Base-by-base conservation (phyloP, 2,329 filamentous ascomycete species). In the Colletotrichum magnum region DNA sequence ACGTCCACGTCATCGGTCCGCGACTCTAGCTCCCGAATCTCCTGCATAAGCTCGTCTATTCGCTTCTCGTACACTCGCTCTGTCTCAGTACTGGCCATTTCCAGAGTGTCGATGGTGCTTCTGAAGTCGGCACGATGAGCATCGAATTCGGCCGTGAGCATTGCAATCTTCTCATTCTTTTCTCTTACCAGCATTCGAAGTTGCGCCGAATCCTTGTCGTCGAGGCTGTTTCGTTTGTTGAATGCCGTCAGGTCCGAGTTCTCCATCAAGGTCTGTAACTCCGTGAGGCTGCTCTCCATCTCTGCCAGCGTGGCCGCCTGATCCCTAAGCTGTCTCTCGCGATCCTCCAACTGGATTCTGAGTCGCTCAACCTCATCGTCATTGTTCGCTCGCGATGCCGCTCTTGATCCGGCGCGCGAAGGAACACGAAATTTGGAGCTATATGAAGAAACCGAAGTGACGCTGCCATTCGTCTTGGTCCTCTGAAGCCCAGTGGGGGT, bases 111-210 rank as follows among this genome's bases (percentile, higher is more conserved):
- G 71, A 99, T 96, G 18, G 96, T 99, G 79, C 94, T 97, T 73
- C 96, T 88, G 81, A 99, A 99, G 79, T 99, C 96, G 18, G 96
- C 95, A 68, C 96, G 89, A 78, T 99, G 95, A 10, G 92, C 90
- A 77, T 99, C 96, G 75, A 99, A 99, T 77, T 99, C 96, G 9
- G 93, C 90, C 0, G 95, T 98, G 74, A 99, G 88, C 85, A 95
- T 91, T 28, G 92, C 91, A 73, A 99, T 98, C 84, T 95, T 97
- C 68, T 99, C 96, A 75, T 98, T 98, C 87, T 97, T 98, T 81
- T 99, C 96, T 26, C 94, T 89, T 62, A 99, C 82, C 74, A 97
- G 82, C n/a, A 92, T 89, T 62, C 95, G 90, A 66, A 99, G 85
- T 77, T 97, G 93, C 5, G 88, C 79, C 2, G 90, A 87, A 77